phyloP scores from a whole-genome alignment of 2,329 filamentous ascomycete genomes.

The Fusarium neocosmosporiellum region DNA sequence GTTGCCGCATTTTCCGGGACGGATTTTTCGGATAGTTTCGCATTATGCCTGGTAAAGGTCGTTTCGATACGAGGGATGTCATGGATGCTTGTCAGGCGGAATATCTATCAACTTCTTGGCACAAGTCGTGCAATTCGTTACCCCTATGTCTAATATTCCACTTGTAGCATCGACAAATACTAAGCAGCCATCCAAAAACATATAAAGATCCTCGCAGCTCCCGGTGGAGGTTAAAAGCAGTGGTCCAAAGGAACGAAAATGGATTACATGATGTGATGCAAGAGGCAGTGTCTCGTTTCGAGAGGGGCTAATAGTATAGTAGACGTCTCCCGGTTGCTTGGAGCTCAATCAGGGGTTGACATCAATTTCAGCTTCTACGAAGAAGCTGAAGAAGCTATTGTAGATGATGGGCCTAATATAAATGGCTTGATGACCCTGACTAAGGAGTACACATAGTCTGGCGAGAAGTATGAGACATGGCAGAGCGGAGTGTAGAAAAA shows the following conservation, averaged over 20 bases:
- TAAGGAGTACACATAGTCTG: not conserved
- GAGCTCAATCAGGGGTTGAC: not conserved
- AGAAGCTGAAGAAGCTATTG: too few relatives aligned
- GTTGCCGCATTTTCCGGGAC: not conserved
- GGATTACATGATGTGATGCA: not conserved
- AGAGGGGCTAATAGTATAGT: not conserved
- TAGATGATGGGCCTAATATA: not conserved
- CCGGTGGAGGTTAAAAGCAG: not conserved
- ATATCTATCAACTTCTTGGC: not conserved
- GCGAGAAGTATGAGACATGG: not conserved
- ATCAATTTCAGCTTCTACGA: not conserved
- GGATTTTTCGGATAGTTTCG: not conserved
- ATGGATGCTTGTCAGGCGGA: not conserved
- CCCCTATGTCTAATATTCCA: not conserved
- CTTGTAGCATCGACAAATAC: not conserved
- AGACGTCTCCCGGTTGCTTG: not conserved
- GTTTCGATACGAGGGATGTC: not conserved
- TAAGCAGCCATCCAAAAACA: not conserved
- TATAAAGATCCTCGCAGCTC: not conserved
- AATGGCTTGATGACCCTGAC: not conserved
- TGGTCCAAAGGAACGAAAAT: not conserved
- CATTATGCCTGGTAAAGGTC: not conserved
- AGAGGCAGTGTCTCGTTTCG: not conserved
- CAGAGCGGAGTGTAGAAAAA: not conserved
- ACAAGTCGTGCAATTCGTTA: not conserved